Conservation (phyloP, 768 basidiomycete species). For the Trametes coccinea region DNA sequence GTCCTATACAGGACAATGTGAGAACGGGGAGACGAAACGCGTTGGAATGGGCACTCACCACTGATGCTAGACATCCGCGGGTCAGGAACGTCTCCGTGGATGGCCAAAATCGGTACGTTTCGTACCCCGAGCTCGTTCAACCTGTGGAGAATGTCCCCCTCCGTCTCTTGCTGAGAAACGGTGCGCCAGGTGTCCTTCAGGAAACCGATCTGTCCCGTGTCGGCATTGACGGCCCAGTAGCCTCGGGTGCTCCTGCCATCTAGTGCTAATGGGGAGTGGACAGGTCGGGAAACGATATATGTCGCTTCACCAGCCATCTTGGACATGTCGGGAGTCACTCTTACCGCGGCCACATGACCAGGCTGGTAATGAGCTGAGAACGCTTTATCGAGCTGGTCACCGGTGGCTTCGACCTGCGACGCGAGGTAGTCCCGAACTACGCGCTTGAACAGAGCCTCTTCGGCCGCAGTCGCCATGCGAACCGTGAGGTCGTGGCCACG, state of each 20-base stretch:
- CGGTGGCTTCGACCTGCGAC: neutral
- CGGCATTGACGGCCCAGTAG: slow-evolving; percentile 10
- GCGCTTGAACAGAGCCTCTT: slow-evolving; percentile 1
- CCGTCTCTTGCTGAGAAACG: neutral
- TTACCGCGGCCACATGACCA: neutral
- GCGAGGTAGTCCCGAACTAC: neutral
- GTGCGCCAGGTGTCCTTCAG: slow-evolving; percentile 15
- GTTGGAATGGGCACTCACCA: too few relatives aligned
- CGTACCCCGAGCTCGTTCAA: neutral
- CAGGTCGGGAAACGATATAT: slow-evolving; percentile 4
- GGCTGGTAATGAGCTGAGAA: slow-evolving; percentile 10
- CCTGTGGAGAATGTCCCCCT: neutral
- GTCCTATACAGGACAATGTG: neutral
- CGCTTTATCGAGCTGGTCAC: neutral
- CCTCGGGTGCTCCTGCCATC: slow-evolving; percentile 7
- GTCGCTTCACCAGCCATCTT: too few relatives aligned
- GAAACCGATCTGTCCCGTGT: neutral
- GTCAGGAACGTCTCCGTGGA: slow-evolving; percentile 6
- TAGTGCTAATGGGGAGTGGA: neutral
- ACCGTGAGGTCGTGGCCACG: slow-evolving; percentile 31
- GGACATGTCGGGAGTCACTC: neutral
- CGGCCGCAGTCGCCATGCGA: neutral
- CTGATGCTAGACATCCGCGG: neutral
- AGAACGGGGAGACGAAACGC: too few relatives aligned
- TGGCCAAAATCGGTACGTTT: neutral